These are phyloP conservation scores for Aegilops tauschii DNA, from an alignment of 176 grass and related monocot genomes.

Conservation along the genomic window DNA sequence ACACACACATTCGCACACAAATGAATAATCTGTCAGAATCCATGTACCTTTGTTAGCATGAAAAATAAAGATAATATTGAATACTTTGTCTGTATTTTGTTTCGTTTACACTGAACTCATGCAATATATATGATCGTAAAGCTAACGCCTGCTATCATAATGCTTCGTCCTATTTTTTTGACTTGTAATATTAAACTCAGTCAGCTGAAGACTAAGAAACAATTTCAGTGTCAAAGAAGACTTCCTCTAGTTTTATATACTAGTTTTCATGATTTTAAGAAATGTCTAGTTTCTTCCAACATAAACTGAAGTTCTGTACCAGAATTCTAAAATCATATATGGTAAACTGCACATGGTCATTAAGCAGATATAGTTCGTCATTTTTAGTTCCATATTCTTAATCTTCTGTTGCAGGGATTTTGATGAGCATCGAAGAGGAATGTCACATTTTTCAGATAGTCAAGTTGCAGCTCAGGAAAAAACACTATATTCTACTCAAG, in stretches of 20 bases:
- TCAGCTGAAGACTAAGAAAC: background rate
- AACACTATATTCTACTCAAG: constrained; percentile 46
- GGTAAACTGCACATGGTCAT: constrained; percentile 6
- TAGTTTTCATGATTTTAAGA: background rate
- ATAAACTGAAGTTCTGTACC: background rate
- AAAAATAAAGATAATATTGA: background rate
- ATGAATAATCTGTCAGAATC: background rate
- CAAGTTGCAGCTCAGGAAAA: constrained; percentile 28
- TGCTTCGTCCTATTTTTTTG: background rate
- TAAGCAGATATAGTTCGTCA: background rate
- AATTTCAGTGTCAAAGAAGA: background rate
- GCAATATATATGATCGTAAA: background rate
- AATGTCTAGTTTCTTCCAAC: background rate
- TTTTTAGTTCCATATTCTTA: background rate
- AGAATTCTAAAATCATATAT: background rate
- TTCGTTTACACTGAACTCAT: background rate
- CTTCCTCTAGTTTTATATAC: background rate
- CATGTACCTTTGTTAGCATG: background rate
- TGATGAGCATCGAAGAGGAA: constrained; percentile 29
- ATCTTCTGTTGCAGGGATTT: constrained; percentile 32
- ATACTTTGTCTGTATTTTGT: background rate
- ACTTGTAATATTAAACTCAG: background rate
- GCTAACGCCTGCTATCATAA: background rate
- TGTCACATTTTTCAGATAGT: constrained; percentile 43
- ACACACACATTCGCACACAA: background rate